Conservation (phyloP, 2,329 filamentous ascomycete species). For the Ophioceras dolichostomum region DNA sequence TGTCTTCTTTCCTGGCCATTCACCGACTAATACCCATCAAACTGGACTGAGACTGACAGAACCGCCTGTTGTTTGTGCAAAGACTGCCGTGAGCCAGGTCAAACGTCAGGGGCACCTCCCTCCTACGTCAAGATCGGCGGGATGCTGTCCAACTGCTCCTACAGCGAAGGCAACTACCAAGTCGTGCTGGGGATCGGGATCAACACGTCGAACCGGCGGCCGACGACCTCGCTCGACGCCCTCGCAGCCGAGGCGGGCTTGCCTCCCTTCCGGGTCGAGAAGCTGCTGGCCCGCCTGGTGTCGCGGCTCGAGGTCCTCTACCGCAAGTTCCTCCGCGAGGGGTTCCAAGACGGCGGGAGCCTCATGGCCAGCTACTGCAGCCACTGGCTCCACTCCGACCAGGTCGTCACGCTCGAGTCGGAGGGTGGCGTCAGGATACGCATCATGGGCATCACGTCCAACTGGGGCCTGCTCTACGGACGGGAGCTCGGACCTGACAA, state of each 20-base stretch:
- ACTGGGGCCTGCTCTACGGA: conserved; percentile 78
- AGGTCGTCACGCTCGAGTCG: conserved; percentile 61
- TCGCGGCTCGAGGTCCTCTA: conserved; percentile 71
- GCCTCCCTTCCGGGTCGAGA: conserved; percentile 58
- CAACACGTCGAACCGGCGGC: conserved; percentile 72
- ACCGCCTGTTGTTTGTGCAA: neutral
- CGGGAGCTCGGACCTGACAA: conserved; percentile 72
- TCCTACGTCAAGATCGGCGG: conserved; percentile 83
- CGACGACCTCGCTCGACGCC: conserved; percentile 76
- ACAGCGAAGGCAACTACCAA: conserved; percentile 65
- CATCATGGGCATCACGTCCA: conserved; percentile 78
- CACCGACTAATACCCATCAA: too few relatives aligned
- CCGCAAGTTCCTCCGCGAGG: conserved; percentile 56
- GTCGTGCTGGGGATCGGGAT: conserved; percentile 78
- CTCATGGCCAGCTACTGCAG: conserved; percentile 70
- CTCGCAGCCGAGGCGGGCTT: conserved; percentile 41
- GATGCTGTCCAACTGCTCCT: conserved; percentile 82
- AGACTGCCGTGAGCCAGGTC: conserved; percentile 58
- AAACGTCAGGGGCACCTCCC: too few relatives aligned
- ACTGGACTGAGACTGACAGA: too few relatives aligned
- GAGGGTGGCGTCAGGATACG: conserved; percentile 63
- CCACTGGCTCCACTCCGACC: conserved; percentile 75
- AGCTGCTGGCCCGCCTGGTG: conserved; percentile 69
- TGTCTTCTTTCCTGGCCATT: neutral
- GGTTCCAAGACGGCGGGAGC: conserved; percentile 59